These are phyloP conservation scores for Diplodia seriata DNA, from an alignment of 2,329 filamentous ascomycete species.

Conservation along the genomic window DNA sequence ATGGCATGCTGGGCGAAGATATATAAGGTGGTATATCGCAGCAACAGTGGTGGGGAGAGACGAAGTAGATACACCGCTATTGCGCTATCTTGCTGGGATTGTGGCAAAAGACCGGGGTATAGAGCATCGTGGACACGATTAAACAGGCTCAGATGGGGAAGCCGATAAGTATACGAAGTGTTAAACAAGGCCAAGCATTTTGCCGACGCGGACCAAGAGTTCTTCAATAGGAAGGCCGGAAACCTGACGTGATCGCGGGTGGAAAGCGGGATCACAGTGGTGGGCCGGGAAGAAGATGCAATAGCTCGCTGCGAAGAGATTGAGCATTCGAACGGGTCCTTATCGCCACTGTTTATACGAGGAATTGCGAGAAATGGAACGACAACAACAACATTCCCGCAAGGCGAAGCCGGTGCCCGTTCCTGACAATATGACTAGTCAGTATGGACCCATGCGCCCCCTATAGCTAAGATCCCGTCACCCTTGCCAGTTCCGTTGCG, in stretches of 20 bases:
- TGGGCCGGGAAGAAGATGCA: not conserved
- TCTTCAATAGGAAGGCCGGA: constrained; percentile 8
- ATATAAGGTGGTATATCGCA: not conserved
- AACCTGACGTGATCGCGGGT: not conserved
- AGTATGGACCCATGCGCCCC: too few relatives aligned
- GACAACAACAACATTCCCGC: not conserved
- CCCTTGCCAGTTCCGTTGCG: too few relatives aligned
- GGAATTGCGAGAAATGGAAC: not conserved
- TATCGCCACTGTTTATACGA: not conserved
- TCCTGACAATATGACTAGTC: not conserved
- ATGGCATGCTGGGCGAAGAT: not conserved
- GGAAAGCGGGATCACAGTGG: not conserved
- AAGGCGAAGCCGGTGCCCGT: not conserved
- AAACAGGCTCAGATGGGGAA: not conserved
- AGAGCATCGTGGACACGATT: not conserved
- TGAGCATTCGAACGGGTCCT: not conserved
- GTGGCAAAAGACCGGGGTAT: not conserved
- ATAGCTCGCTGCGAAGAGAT: not conserved
- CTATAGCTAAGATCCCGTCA: too few relatives aligned
- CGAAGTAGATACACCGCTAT: constrained; percentile 5
- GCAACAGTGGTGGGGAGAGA: not conserved
- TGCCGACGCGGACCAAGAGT: constrained; percentile 25
- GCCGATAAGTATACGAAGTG: constrained; percentile 14
- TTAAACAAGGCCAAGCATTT: constrained; percentile 8
- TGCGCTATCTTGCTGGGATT: constrained; percentile 2